Evolutionary conservation across 805 yeast genomes (phyloP).

Genomic region (Grigorovia jiainica): DNA sequence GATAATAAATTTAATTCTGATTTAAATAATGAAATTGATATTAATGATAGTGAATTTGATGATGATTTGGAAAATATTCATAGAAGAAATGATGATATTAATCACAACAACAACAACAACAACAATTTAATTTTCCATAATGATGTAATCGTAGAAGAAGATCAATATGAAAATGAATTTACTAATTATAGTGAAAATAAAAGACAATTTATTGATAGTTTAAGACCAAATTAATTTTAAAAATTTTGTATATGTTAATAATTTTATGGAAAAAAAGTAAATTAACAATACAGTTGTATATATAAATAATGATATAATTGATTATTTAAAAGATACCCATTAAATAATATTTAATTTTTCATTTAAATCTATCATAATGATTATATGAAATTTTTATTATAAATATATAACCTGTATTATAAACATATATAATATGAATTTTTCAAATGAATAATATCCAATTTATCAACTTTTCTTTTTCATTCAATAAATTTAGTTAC

Average conservation of each 20-base stretch:
- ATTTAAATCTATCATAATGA: too few species aligned
- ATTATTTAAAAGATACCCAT: background rate
- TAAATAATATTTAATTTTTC: too few species aligned
- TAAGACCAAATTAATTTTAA: conserved; percentile 32
- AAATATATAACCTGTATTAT: too few species aligned
- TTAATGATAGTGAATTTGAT: background rate
- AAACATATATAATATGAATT: too few species aligned
- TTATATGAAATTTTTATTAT: too few species aligned
- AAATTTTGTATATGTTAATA: too few species aligned
- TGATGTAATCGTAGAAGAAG: conserved; percentile 31
- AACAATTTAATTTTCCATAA: background rate
- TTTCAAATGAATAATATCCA: too few species aligned
- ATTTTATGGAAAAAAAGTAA: too few species aligned
- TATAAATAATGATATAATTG: too few species aligned
- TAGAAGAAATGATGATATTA: conserved; percentile 6
- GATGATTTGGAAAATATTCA: background rate
- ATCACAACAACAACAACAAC: background rate
- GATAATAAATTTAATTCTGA: background rate
- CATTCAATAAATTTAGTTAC: too few species aligned
- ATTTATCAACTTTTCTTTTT: too few species aligned
- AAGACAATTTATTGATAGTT: conserved; percentile 32
- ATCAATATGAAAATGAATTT: conserved; percentile 37
- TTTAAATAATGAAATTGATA: background rate
- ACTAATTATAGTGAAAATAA: conserved; percentile 38
- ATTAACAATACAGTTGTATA: too few species aligned